Evolutionary conservation across 495 filamentous ascomycete genomes (phyloP), one percentile per base, ranked within the genome.

Genomic region (Aspergillus avenaceus): DNA sequence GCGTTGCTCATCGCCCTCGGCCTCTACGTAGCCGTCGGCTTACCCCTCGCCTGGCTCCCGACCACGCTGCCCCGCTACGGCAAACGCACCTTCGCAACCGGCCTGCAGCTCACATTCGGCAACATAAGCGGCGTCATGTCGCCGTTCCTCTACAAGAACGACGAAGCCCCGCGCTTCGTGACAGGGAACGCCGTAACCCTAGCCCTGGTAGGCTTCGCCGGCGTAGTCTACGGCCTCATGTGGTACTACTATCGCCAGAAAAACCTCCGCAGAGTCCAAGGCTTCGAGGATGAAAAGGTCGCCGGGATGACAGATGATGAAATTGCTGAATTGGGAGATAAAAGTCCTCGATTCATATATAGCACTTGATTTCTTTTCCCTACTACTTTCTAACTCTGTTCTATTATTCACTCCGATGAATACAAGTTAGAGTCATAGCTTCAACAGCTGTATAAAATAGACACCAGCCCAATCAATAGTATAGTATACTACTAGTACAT

Each of bases 1-100:
- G 87, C 84, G 41, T 81, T 88, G 54, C 65, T 90, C 31, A 77
- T 90, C 3, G 86, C 87, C 0, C 71, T 82, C 54, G 87, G 87
- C 0, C 64, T 90, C 2, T 91, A 89, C 53, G 82, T 88, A 6
- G 63, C 75, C 0, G 84, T 88, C 11, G 86, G 86, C 0, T 52
- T 89, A 31, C 85, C 86, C 8, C 69, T 90, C 23, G 83, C 85
- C 23, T 90, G 87, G 86, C 52, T 80, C 21, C 75, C 77, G 14
- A 74, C 66, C 7, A 81, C 70, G 16, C 56, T 80, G 13, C 86
- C 85, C 5, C 69, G 86, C 29, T 88, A 89, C 49, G 85, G 83
- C 12, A 91, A 90, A 55, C 73, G 86, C 23, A 84, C 86, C 0
- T 83, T 81, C 11, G 86, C 83, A 0, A 85, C 78, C 1, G 85